Base-by-base conservation (phyloP, 768 basidiomycete genomes). In the Naganishia antarctica region DNA sequence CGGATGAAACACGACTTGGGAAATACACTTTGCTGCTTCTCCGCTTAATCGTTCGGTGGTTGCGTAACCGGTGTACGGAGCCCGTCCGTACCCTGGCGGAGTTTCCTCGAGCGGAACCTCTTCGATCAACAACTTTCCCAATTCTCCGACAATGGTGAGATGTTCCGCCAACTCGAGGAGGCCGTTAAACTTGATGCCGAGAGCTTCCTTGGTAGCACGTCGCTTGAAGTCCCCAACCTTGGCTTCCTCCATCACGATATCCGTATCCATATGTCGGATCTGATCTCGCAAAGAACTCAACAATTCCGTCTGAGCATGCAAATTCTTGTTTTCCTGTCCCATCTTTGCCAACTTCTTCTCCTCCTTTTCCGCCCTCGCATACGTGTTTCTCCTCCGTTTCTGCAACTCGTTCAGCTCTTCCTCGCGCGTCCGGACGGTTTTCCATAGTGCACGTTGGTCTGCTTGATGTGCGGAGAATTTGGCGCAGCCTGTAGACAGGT, bases 341-440 rank as follows among this genome's bases (percentile, higher is more conserved):
- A 96, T 93, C 80, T 87, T 94, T 77, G 82, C 84, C 40, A 97
- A 82, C 74, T 93, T 94, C 80, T 83, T 88, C 69, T 94, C 91
- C 2, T 90, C 91, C 18, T 83, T 78, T 61, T 94, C 91, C 0
- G 91, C 88, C 67, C 87, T 87, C 26, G 82, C 77, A 11, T 81
- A 82, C 5, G 91, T 81, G 11, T 80, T 80, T 68, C 86, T 85
- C 58, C 91, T 81, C 18, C 87, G 83, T 15, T 86, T 83, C 69
- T 85, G 86, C 15, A 91, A 78, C 3, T 88, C 87, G 61, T 89
- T 89, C 2, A 96, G 82, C 3, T 79, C 81, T 73, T 97, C 92
- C 74, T 97, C 92, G 7, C 86, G 82, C 9, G 89, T 85, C 32
- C 92, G 85, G 57, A 97, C 84, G 5, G 83, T 78, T 75, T 97